These are phyloP conservation scores for Aspergillus latus DNA, from an alignment of 2,329 filamentous ascomycete genomes.

Conservation along the genomic window DNA sequence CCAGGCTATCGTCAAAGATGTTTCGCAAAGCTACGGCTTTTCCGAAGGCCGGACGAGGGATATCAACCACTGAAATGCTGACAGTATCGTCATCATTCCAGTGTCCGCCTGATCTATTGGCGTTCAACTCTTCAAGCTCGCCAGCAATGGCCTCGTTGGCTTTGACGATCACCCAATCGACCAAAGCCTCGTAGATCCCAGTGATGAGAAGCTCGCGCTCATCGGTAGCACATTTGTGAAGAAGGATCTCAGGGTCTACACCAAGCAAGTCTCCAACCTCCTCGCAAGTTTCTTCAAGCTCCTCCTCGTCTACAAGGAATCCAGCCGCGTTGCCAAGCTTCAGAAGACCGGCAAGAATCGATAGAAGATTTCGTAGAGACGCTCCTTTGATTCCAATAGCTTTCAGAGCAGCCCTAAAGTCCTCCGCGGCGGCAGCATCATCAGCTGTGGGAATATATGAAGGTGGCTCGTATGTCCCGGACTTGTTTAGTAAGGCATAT, in stretches of 20 bases:
- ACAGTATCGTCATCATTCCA: conserved; percentile 76
- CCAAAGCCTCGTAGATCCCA: conserved; percentile 87
- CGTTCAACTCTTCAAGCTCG: conserved; percentile 68
- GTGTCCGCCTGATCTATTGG: conserved; percentile 59
- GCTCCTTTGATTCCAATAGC: conserved; percentile 91
- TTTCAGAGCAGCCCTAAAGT: conserved; percentile 83
- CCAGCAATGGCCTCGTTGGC: conserved; percentile 80
- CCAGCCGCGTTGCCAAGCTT: conserved; percentile 91
- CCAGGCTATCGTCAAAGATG: conserved; percentile 86
- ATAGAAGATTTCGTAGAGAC: conserved; percentile 77
- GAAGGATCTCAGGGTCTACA: conserved; percentile 78
- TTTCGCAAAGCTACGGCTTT: conserved; percentile 88
- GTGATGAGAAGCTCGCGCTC: conserved; percentile 80
- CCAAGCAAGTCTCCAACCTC: conserved; percentile 86
- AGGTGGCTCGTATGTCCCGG: conserved; percentile 81
- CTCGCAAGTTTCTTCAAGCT: conserved; percentile 81
- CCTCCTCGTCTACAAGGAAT: conserved; percentile 79
- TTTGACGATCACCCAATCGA: conserved; percentile 90
- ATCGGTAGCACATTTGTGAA: conserved; percentile 75
- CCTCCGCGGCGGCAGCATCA: conserved; percentile 87
- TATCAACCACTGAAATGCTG: conserved; percentile 81
- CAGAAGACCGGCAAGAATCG: conserved; percentile 77
- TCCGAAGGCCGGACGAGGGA: conserved; percentile 75
- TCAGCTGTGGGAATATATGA: conserved; percentile 89
- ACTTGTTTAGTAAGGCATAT: conserved; percentile 77